phyloP scores from a whole-genome alignment of 768 basidiomycete species.

The Neoboletus brunneissimus region DNA sequence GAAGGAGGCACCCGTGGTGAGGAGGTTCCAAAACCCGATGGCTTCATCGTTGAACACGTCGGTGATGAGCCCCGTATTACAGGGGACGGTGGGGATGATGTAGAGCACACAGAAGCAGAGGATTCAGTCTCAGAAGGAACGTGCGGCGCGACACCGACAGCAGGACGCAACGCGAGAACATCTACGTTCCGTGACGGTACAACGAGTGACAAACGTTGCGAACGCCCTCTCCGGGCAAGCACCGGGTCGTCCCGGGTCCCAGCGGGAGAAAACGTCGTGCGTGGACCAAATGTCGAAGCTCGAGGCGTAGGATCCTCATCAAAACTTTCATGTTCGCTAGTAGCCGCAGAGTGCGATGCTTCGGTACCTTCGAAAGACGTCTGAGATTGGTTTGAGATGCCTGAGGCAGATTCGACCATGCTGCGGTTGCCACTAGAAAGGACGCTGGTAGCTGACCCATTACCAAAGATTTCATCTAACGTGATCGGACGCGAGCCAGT shows the following conservation, averaged over 20 bases:
- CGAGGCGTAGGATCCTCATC: slow-evolving; percentile 30
- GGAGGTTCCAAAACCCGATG: not conserved
- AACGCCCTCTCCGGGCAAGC: slow-evolving; percentile 5
- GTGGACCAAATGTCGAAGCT: slow-evolving; percentile 17
- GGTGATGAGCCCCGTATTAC: not conserved
- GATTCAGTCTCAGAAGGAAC: slow-evolving; percentile 23
- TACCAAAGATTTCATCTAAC: slow-evolving; percentile 10
- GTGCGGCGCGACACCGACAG: slow-evolving; percentile 20
- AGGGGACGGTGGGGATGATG: slow-evolving; percentile 17
- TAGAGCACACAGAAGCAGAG: slow-evolving; percentile 2
- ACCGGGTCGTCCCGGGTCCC: not conserved
- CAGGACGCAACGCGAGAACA: slow-evolving; percentile 14
- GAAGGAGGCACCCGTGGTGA: not conserved
- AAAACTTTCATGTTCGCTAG: not conserved
- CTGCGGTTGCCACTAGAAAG: not conserved
- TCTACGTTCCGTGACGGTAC: slow-evolving; percentile 9
- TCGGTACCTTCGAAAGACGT: slow-evolving; percentile 5
- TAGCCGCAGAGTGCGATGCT: slow-evolving; percentile 4
- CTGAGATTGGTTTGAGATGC: not conserved
- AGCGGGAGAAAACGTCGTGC: not conserved
- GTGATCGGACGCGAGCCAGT: not conserved
- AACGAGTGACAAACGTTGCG: slow-evolving; percentile 12
- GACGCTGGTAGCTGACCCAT: slow-evolving; percentile 2
- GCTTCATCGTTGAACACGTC: not conserved
- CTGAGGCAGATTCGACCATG: slow-evolving; percentile 1